Evolutionary conservation across 306 rosid genomes (phyloP), one percentile per base, ranked within the genome.

Genomic region (Hippophae tibetana): DNA sequence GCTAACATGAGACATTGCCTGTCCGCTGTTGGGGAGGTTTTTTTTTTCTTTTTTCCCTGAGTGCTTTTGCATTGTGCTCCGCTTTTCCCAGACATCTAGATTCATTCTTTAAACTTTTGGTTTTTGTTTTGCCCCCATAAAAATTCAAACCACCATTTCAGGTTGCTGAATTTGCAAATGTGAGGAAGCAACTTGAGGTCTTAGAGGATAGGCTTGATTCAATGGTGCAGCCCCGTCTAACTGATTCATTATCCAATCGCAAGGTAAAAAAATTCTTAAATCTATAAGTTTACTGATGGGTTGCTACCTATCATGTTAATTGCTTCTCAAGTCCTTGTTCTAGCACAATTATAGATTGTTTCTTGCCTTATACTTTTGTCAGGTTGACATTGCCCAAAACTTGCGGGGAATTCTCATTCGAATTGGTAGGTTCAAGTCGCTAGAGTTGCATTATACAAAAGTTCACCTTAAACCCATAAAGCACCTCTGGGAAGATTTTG

Each of bases 81-180:
- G 12, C 55, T 45, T 62, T 42, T 57, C 58, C 50, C 57, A 68
- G 49, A 51, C 60, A 50, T 42, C 38, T 11, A 41, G n/a, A 50
- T 55, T 44, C 13, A 42, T 52, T 7, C 10, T 51, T 14, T 54
- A 43, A 47, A 40, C 26, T 31, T 43, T 9, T 52, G 26, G 1
- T 38, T 45, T 60, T 23, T 13, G 49, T 48, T 63, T 51, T 51
- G 4, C 55, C 6, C 41, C 12, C 27, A 9, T 23, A 41, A 41
- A 40, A 10, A 11, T 18, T 8, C 6, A 0, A 43, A 0, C 23
- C 27, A 26, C 13, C 8, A 58, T 7, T 72, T 58, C 74, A 93
- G 99, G 99, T 93, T 75, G 99, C 99, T 38, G 99, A 93, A 72
- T 93, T 93, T 78, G 99, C 99, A 56, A 93, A 93, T 68, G 85